A percentile compares a stretch with the other conserved stretches of the same genome.
phyloP scores from a whole-genome alignment of 257 asterid species.

The Plantago elongata region DNA sequence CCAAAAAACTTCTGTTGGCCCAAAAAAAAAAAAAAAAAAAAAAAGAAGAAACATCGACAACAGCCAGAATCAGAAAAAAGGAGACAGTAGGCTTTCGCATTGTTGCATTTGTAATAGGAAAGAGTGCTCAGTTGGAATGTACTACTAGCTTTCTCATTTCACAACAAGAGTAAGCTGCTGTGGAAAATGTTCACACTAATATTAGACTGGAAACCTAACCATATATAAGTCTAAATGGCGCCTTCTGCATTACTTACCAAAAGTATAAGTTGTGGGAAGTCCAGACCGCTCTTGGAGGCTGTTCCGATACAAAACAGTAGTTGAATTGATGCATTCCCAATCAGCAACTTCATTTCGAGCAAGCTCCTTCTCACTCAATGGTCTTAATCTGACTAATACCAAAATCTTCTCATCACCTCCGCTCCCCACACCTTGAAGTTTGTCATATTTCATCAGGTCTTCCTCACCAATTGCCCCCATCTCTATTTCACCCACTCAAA shows the following conservation, averaged over 20 bases:
- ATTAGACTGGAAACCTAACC: slow-evolving; percentile 9
- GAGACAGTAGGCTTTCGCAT: neutral
- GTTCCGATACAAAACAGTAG: slow-evolving; percentile 87
- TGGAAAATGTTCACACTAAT: slow-evolving; percentile 8
- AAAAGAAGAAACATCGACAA: neutral
- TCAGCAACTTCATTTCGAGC: slow-evolving; percentile 76
- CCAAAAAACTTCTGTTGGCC: too few relatives aligned
- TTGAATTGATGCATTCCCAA: slow-evolving; percentile 97
- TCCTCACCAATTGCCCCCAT: slow-evolving; percentile 94
- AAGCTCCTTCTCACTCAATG: slow-evolving; percentile 89
- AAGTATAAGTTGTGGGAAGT: slow-evolving; percentile 82
- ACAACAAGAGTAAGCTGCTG: neutral
- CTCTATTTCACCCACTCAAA: slow-evolving; percentile 26
- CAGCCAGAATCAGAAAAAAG: neutral
- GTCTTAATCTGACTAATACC: slow-evolving; percentile 94
- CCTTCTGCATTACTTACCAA: slow-evolving; percentile 47
- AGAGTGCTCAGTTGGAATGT: too few relatives aligned
- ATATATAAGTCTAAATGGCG: slow-evolving; percentile 14
- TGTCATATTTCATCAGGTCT: slow-evolving; percentile 74
- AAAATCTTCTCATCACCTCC: slow-evolving; percentile 78
- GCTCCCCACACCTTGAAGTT: slow-evolving; percentile 53
- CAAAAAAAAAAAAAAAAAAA: slow-evolving; percentile 9
- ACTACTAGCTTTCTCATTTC: too few relatives aligned
- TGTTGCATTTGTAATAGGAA: too few relatives aligned
- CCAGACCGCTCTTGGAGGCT: slow-evolving; percentile 98